These are phyloP conservation scores for Sapria himalayana DNA, from an alignment of 345 rosid genomes.

Conservation along the genomic window DNA sequence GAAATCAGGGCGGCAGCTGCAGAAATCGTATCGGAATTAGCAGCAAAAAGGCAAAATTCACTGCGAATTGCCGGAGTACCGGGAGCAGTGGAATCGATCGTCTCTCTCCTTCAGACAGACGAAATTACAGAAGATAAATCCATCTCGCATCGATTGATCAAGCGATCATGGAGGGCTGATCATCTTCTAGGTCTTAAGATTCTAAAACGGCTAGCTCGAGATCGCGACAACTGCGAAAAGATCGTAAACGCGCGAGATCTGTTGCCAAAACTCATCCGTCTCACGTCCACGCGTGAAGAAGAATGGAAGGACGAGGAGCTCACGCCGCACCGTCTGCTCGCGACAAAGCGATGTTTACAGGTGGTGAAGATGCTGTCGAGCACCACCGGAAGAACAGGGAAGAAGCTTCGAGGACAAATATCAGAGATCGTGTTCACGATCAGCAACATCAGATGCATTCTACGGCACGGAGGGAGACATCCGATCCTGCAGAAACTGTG, in stretches of 20 bases:
- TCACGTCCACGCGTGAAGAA: constrained; percentile 37
- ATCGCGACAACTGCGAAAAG: constrained; percentile 82
- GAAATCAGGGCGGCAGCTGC: constrained; percentile 61
- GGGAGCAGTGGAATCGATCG: constrained; percentile 85
- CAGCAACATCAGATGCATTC: constrained; percentile 57
- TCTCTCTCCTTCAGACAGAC: constrained; percentile 60
- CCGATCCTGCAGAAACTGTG: constrained; percentile 50
- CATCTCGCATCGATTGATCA: constrained; percentile 20
- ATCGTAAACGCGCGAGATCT: constrained; percentile 83
- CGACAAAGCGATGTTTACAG: constrained; percentile 58
- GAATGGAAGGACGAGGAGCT: constrained; percentile 27
- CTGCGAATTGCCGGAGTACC: constrained; percentile 65
- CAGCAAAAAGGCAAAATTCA: constrained; percentile 61
- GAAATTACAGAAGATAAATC: constrained; percentile 43
- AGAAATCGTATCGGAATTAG: constrained; percentile 48
- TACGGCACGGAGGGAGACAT: constrained; percentile 43
- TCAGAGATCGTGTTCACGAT: constrained; percentile 79
- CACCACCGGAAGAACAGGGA: constrained; percentile 58
- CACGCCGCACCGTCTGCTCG: constrained; percentile 30
- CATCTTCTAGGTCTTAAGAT: constrained; percentile 65
- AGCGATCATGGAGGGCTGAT: constrained; percentile 52
- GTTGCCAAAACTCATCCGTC: constrained; percentile 60
- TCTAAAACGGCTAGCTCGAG: constrained; percentile 58
- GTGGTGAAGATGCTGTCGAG: constrained; percentile 65
- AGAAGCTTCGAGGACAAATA: constrained; percentile 52